Evolutionary conservation across 768 basidiomycete species (phyloP), one percentile per base, ranked within the genome.

Genomic region (Macrolepiota dolichaula): DNA sequence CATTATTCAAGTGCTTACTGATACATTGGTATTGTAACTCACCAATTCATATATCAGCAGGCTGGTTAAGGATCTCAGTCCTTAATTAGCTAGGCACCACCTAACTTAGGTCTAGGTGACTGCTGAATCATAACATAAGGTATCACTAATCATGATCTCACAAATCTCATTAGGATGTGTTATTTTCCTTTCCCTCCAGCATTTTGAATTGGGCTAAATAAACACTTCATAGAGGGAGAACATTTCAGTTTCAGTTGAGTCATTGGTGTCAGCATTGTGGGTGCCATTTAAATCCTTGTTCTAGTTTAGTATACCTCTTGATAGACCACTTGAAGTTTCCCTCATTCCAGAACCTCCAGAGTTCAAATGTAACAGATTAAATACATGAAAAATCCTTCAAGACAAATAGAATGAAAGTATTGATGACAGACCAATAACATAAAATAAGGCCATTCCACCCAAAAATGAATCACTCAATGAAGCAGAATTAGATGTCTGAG

Each of bases 241-340:
- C 61, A 64, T 24, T 66, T 63, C 22, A 63, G 65, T 6, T 66
- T 61, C 51, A n/a, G n/a, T n/a, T n/a, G n/a, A n/a, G n/a, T n/a
- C n/a, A 64, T 66, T 35, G 65, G 65, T 15, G 59, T 66, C 3
- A 63, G 61, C 0, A 66, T 66, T 44, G 63, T 66, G 27, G 65
- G 63, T n/a, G 61, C 53, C 10, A 62, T 66, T n/a, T 51, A 64
- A 4, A 15, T 62, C 17, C 57, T 64, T 17, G 61, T 66, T 38
- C 54, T 29, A 27, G 50, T 25, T 2, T 66, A 61, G 63, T 66
- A 66, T 40, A 11, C 32, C 12, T 42, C 10, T 12, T 19, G 54
- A 24, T 66, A 61, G 65, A n/a, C 57, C 5, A 9, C 51, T 19
- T 22, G 55, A 9, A 49, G 51, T 6, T 19, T 36, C 36, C 52